Evolutionary conservation across 305 asterid species (phyloP).

Genomic region (Fraxinus nigra): DNA sequence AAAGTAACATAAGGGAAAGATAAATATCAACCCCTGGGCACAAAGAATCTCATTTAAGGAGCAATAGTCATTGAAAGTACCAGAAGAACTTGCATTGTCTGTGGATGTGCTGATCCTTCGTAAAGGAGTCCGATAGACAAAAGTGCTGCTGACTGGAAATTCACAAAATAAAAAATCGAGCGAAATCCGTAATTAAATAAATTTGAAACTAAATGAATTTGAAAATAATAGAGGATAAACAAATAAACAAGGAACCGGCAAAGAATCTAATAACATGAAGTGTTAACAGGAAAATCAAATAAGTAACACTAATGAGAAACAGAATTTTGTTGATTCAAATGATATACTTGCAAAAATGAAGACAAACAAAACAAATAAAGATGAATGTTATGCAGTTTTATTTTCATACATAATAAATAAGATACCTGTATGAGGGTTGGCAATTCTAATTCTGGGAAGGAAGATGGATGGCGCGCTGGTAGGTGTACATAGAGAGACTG

Average conservation of each 20-base stretch:
- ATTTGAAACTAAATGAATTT: background rate
- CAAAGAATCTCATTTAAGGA: slow-evolving; percentile 5
- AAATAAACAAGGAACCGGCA: slow-evolving; percentile 6
- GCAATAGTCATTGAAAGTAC: slow-evolving; percentile 38
- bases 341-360: background rate
- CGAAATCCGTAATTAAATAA: slow-evolving; percentile 23
- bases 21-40: slow-evolving; percentile 5
- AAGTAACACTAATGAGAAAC: slow-evolving; percentile 8
- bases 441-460: slow-evolving; percentile 88
- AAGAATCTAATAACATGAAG: slow-evolving; percentile 21
- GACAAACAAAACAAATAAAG: background rate
- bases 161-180: slow-evolving; percentile 14
- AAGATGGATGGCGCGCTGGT: slow-evolving; percentile 89
- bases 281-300: slow-evolving; percentile 18
- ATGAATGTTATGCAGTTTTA: slow-evolving; percentile 15
- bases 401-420: slow-evolving; percentile 7
- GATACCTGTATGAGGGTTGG: slow-evolving; percentile 94
- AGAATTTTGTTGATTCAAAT: slow-evolving; percentile 14
- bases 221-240: background rate
- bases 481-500: slow-evolving; percentile 95
- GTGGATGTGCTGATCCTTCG: slow-evolving; percentile 97
- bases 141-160: slow-evolving; percentile 86
- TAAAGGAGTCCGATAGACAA: slow-evolving; percentile 88
- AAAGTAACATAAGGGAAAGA: background rate
- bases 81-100: slow-evolving; percentile 96